Base-by-base conservation (phyloP, 2,329 filamentous ascomycete species). In the Ceratocystis huliohia region DNA sequence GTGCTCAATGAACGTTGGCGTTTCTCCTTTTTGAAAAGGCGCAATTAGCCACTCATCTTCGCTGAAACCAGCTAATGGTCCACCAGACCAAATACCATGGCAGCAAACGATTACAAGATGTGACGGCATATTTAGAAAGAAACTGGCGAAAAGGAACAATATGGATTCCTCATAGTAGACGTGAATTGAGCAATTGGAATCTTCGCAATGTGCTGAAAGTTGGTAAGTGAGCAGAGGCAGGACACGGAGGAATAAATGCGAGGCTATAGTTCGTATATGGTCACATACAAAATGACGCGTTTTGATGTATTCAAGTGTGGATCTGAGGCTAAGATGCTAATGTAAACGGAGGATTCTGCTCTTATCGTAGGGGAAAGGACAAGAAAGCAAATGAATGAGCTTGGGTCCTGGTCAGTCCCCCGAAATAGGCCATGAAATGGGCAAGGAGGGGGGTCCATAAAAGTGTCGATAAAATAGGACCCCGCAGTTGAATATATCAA, bases 31-130 rank as follows among this genome's bases (percentile, higher is more conserved):
- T 73, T 96, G 91, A 72, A 94, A 96, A 41, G 81, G 78, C 64
- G 89, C 86, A 17, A 96, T 86, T 37, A 91, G 79, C 86, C 87
- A 89, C 73, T 88, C 84, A 5, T 76, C 69, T 72, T 88, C 84
- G 68, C 81, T 76, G 22, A 73, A 69, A 44, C 85, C 85, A 1
- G 75, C 74, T 1, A 76, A 74, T 1, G 79, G 77, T 0, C 85
- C 84, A 30, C 85, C 85, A 15, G 79, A 75, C 80, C 88, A 95
- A 67, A 93, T 89, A 33, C 85, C 88, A 76, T 96, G 91, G 74
- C 91, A 92, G 78, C 90, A 94, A 63, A 95, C 87, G 61, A 95
- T 77, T 64, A 95, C 83, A 10, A 95, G 80, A 69, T 89, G 81
- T 4, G 74, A 75, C 17, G 33, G 25, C 33, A 77, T 67, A 76